phyloP scores from a whole-genome alignment of 2,329 filamentous ascomycete genomes.

The Emydomyces testavorans region DNA sequence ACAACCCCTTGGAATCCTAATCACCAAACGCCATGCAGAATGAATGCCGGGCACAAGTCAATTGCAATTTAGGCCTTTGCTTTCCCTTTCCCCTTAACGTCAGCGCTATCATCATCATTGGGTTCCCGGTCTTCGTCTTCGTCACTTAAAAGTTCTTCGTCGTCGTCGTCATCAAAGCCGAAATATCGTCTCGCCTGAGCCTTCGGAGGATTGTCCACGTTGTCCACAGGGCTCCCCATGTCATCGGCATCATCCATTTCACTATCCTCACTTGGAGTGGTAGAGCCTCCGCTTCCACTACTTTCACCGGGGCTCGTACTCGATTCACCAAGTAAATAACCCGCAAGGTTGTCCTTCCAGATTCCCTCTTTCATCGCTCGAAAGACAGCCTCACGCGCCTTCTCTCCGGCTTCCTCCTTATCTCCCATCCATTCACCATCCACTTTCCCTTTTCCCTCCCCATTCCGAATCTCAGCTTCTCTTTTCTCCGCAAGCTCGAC shows the following conservation, averaged over 20 bases:
- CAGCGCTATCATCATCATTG: constrained; percentile 13
- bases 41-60: constrained; percentile 10
- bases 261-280: constrained; percentile 27
- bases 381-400: constrained; percentile 65
- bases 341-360: constrained; percentile 35
- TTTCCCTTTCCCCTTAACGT: constrained; percentile 27
- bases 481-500: constrained; percentile 72
- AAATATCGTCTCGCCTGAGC: constrained; percentile 30
- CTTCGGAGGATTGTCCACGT: constrained; percentile 19
- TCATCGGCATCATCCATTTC: constrained; percentile 27
- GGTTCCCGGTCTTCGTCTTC: constrained; percentile 29
- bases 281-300: constrained; percentile 21
- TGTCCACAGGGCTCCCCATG: constrained; percentile 22
- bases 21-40: constrained; percentile 19
- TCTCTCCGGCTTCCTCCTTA: constrained; percentile 79
- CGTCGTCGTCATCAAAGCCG: constrained; percentile 38
- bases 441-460: constrained; percentile 51
- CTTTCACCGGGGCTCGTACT: constrained; percentile 31
- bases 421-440: constrained; percentile 92
- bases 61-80: constrained; percentile 21
- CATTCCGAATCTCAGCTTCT: constrained; percentile 68
- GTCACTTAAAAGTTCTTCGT: constrained; percentile 34
- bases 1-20: background rate
- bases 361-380: constrained; percentile 55
- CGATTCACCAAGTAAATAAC: constrained; percentile 26